Evolutionary conservation across 768 basidiomycete species (phyloP).

Genomic region (Termitomyces sp.): DNA sequence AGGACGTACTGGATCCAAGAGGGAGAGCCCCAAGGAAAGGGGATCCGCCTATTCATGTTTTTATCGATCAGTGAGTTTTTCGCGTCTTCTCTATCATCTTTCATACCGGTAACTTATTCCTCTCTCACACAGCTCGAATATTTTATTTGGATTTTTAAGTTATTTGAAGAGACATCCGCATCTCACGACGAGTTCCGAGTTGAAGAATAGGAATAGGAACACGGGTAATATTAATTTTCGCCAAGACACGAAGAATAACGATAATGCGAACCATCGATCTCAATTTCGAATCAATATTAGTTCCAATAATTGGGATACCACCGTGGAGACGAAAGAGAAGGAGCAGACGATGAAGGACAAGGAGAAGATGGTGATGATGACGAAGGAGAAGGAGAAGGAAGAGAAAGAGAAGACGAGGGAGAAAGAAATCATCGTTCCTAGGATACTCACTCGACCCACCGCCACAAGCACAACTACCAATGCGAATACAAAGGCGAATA

Average conservation of each 20-base stretch:
- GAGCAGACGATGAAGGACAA: too few species aligned
- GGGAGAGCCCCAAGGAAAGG: constrained; percentile 26
- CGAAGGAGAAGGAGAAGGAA: neutral
- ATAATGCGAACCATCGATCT: neutral
- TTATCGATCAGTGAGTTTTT: constrained; percentile 56
- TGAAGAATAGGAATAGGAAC: neutral
- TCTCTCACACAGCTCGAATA: constrained; percentile 63
- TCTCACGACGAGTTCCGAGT: neutral
- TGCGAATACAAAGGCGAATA: neutral
- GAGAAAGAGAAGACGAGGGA: neutral
- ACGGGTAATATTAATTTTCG: neutral
- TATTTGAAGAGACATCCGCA: constrained; percentile 55
- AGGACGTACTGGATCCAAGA: constrained; percentile 32
- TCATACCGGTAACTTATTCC: constrained; percentile 6
- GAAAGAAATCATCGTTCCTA: neutral
- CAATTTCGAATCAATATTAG: neutral
- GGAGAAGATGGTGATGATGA: neutral
- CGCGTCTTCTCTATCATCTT: constrained; percentile 33
- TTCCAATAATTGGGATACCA: neutral
- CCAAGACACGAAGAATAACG: neutral
- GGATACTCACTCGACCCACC: constrained; percentile 1
- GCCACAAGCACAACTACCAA: neutral
- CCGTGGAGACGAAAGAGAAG: neutral
- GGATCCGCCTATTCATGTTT: constrained; percentile 39
- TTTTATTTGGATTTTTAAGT: constrained; percentile 77